A percentile compares a stretch with the other conserved stretches of the same genome.
Conservation (phyloP, 176 grass and related monocot species). For the Triticum monococcum region DNA sequence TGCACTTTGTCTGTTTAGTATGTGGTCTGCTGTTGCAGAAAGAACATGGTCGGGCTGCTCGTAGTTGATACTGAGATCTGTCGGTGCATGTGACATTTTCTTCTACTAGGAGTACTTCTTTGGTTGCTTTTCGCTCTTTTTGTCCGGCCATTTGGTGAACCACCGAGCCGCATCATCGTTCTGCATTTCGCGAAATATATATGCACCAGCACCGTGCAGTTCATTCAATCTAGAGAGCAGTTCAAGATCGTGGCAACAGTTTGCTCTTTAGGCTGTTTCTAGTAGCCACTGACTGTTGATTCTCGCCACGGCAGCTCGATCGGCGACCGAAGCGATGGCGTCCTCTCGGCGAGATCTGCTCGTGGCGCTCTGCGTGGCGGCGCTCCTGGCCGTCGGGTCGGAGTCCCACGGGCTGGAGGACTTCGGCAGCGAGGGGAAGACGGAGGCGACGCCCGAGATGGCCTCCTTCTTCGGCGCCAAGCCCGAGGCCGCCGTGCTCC, state of each 20-base stretch:
- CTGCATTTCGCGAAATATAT: neutral
- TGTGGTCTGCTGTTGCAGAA: neutral
- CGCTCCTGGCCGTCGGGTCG: conserved; percentile 32
- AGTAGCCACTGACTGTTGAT: neutral
- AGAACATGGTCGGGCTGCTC: neutral
- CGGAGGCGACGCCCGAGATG: conserved; percentile 27
- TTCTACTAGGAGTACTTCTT: neutral
- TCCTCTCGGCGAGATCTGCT: conserved; percentile 26
- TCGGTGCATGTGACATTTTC: neutral
- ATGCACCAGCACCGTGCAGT: neutral
- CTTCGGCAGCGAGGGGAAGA: neutral
- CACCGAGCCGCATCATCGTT: neutral
- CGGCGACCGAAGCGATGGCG: conserved; percentile 29
- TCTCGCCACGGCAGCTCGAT: neutral
- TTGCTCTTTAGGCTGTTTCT: neutral
- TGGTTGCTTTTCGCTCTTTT: neutral
- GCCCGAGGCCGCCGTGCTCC: conserved; percentile 49
- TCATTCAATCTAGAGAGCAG: neutral
- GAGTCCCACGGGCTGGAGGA: conserved; percentile 42
- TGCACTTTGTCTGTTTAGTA: neutral
- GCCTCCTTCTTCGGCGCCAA: conserved; percentile 46
- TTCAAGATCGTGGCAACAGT: neutral
- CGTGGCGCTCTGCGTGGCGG: conserved; percentile 30
- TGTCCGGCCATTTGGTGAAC: neutral
- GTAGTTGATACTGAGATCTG: conserved; percentile 23